These are phyloP conservation scores for Malbranchea zuffiana DNA, from an alignment of 2,329 filamentous ascomycete genomes.

Conservation along the genomic window DNA sequence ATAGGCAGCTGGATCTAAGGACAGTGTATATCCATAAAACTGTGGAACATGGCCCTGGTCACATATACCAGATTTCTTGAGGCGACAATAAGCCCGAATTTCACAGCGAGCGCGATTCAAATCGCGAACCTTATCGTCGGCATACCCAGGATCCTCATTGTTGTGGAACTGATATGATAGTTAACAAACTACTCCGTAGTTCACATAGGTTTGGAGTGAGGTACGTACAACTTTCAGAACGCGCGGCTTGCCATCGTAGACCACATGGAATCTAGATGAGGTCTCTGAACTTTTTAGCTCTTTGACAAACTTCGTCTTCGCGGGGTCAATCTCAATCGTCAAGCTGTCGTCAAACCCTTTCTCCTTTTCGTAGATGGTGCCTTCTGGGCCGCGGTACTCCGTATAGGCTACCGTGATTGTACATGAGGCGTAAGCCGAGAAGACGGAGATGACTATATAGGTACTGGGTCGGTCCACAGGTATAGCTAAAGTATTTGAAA, in stretches of 20 bases:
- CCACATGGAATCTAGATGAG: constrained; percentile 14
- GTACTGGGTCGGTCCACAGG: no score
- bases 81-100: constrained; percentile 13
- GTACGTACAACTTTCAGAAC: constrained; percentile 15
- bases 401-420: no score
- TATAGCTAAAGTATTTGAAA: no score
- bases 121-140: constrained; percentile 13
- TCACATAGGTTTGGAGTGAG: constrained; percentile 1
- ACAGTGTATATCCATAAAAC: constrained; percentile 13
- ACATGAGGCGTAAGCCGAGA: no score
- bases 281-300: constrained; percentile 12
- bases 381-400: no score
- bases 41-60: constrained; percentile 11
- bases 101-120: constrained; percentile 14
- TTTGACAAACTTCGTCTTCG: constrained; percentile 11
- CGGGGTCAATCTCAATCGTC: constrained; percentile 12
- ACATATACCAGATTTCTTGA: constrained; percentile 12
- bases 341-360: constrained; percentile 12
- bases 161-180: constrained; percentile 13
- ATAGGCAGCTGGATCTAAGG: constrained; percentile 3
- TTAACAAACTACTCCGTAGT: constrained; percentile 4
- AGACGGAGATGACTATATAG: no score
- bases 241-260: constrained; percentile 11
- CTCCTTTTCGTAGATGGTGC: constrained; percentile 14
- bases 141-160: constrained; percentile 13